Base-by-base conservation (phyloP, 768 basidiomycete genomes). In the Sarcodon sp. region DNA sequence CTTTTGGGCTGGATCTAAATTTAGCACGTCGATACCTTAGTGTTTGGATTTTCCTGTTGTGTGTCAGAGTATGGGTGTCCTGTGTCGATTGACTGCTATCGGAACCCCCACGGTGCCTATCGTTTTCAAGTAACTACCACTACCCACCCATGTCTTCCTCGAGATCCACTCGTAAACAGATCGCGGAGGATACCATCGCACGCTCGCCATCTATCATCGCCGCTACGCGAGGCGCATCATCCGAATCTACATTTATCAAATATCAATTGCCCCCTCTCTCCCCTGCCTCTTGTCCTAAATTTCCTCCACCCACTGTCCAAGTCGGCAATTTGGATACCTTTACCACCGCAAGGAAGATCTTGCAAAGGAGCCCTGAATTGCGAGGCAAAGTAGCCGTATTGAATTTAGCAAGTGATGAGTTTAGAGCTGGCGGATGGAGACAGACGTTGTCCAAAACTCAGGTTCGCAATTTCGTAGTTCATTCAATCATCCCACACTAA, bases 241-340 rank as follows among this genome's bases (percentile, higher is more conserved):
- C 12, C 37, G 37, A 38, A 13, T 38, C 37, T 13, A 38, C 18
- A 5, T 13, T 13, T 18, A 38, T 18, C 37, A 18, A 13, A 18
- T 2, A 13, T 38, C 18, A 38, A 18, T 18, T 38, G 4, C 37
- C 37, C 4, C 37, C 37, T 13, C 18, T 38, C 13, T 13, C 12
- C 5, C 12, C 12, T 13, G 37, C 2, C 18, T 13, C 37, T 38
- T 38, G 37, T 18, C 37, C 37, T 4, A 38, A 38, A 13, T 38
- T 38, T 38, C 37, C 37, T 53, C 31, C 52, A 50, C 3, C 27
- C 37, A 13, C 45, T 39, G 15, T 50, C 46, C 46, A 50, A 46
- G 37, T 39, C 51, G 18, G 18, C 12, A 68, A 69, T 36, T 56
- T 57, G 6, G 71, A 71, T 50, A 53, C 70, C 2, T 70, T 69